Evolutionary conservation across 2,329 filamentous ascomycete species (phyloP).

Genomic region (Rutstroemia sp.): DNA sequence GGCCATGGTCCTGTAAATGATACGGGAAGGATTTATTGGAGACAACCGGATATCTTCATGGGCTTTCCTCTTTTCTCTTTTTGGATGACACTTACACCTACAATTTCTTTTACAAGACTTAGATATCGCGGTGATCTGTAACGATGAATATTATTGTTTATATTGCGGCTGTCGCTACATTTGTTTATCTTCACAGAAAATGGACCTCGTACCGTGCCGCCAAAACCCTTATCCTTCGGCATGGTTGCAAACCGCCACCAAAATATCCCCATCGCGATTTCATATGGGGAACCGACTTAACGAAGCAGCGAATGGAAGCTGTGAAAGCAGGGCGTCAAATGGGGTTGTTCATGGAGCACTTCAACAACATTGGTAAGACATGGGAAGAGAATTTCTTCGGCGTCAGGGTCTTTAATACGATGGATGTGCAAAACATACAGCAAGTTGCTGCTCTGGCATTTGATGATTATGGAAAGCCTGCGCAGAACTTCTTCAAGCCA

Average conservation of each 20-base stretch:
- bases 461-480: not conserved
- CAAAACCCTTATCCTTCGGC: not conserved
- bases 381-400: slow-evolving; percentile 1
- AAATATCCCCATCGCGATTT: not conserved
- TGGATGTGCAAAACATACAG: not conserved
- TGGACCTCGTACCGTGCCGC: not conserved
- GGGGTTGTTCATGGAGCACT: not conserved
- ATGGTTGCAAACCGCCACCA: not conserved
- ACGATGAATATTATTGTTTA: no score
- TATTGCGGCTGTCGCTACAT: no score
- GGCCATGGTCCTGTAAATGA: no score
- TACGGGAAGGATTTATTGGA: no score
- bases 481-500: not conserved
- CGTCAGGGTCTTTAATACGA: not conserved
- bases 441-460: not conserved
- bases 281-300: not conserved
- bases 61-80: no score
- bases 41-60: no score
- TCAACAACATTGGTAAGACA: not conserved
- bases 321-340: not conserved
- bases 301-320: not conserved
- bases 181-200: not conserved
- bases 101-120: no score
- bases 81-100: no score
- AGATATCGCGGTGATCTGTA: no score